Conservation (phyloP, 179 eudicot species). For the Beta corolliflora region DNA sequence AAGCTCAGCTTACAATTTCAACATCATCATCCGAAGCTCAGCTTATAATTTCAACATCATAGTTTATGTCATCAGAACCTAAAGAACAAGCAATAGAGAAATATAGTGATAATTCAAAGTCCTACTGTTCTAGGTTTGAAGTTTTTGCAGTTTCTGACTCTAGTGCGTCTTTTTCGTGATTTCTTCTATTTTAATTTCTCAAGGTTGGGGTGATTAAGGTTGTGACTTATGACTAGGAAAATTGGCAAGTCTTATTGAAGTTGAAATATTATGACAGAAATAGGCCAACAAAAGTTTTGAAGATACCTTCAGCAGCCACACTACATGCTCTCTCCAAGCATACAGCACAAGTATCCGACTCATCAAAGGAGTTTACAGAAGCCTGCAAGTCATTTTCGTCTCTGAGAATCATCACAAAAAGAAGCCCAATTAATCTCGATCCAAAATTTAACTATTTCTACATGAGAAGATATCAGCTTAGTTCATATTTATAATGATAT, state of each 20-base stretch:
- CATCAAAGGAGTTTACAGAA: constrained; percentile 57
- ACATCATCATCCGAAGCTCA: too few relatives aligned
- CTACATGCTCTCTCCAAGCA: constrained; percentile 91
- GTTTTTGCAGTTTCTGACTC: not conserved
- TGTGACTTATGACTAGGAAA: not conserved
- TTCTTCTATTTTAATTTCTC: not conserved
- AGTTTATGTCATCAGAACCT: too few relatives aligned
- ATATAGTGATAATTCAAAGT: not conserved
- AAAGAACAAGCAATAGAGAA: not conserved
- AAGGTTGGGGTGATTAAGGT: not conserved
- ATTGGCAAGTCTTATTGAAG: not conserved
- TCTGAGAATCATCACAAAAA: constrained; percentile 37
- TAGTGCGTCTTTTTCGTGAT: not conserved
- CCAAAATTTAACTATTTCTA: not conserved
- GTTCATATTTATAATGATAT: not conserved
- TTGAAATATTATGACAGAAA: not conserved
- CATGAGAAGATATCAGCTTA: not conserved
- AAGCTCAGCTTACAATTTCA: too few relatives aligned
- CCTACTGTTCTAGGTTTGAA: not conserved
- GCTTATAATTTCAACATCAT: not conserved
- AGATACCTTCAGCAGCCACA: constrained; percentile 91
- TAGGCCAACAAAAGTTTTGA: not conserved
- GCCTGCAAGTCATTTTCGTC: constrained; percentile 69
- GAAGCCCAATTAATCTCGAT: constrained; percentile 15
- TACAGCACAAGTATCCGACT: constrained; percentile 82